Evolutionary conservation across 352 stramenopile species (phyloP), one percentile per base, ranked within the genome.

Genomic region (Saprolegnia parasitica): DNA sequence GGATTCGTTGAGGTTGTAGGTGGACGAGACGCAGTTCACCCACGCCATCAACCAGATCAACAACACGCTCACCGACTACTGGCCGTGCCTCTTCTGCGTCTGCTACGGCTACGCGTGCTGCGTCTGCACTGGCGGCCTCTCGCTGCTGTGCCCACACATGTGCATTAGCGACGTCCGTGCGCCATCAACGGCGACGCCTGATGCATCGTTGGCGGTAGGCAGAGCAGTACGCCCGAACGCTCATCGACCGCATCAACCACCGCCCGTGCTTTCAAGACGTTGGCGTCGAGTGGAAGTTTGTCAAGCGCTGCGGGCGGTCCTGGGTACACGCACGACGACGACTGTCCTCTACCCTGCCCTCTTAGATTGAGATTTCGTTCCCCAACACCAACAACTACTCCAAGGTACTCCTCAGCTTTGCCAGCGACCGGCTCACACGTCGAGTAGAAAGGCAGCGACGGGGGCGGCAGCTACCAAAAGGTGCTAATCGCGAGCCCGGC

Each of bases 41-140:
- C 77, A 81, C 18, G 84, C 84, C 37, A 87, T 91, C 73, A 89
- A 90, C 73, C 81, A 91, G 77, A 87, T 91, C 75, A 91, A 91
- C 81, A 90, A 90, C 76, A 91, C 84, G 29, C 77, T 91, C 67
- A 79, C 84, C 71, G 84, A 89, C 76, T 91, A 91, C 71, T 91
- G 84, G 84, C 84, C 84, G 39, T 90, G 84, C 68, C 74, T 81
- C 42, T 86, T 90, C 68, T 91, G 81, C 68, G 74, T 91, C 50
- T 87, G 73, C 64, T 88, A 75, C n/a, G 84, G 84, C 6, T 91
- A 90, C 64, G 50, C 71, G 23, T 89, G 79, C 71, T 90, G 81
- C 32, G 76, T 79, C 4, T 91, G 84, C 67, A 90, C 84, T 10
- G 73, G 86, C 13, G 84, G 84, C 0, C 67, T 83, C 10, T 91